Evolutionary conservation across 164 flowering plant species (phyloP), one percentile per base, ranked within the genome.

Genomic region (Magnolia sinica): DNA sequence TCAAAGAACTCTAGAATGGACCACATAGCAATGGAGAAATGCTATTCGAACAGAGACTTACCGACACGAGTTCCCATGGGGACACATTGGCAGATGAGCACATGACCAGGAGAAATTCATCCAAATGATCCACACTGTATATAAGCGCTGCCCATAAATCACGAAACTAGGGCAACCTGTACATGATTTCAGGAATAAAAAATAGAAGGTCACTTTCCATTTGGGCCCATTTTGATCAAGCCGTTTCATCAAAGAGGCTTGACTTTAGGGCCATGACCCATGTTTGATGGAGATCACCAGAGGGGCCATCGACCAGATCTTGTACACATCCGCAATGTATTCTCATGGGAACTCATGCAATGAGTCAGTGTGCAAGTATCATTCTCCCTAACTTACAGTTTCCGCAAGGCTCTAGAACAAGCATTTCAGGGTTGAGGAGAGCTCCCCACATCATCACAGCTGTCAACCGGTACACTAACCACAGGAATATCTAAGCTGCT

Each of bases 401-500:
- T 55, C 13, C 18, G 1, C 18, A 55, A 10, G 61, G 16, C 13
- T 16, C 61, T 29, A 10, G 7, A 49, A n/a, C 22, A 18, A 8
- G 20, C 52, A 16, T 66, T 52, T 77, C 73, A 89, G 73, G 91
- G 91, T 82, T 87, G 89, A 81, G 82, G 82, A 70, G 89, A 78
- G 80, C 78, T 80, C 64, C 83, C 89, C 67, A 85, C 90, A 50
- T 85, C 88, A 29, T 79, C 87, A 68, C 82, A 87, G 64, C 76
- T 76, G 76, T 79, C 79, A 61, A 72, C 82, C 10, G 88, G 90
- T 45, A 70, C 75, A 73, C 83, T 83, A 61, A 92, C 91, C 51
- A 89, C 98, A 50, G 98, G 86, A 73, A 96, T 94, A 80, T 96
- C 99, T 63, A 90, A 76, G 82, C 93, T 96, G 82, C 83, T 84